These are phyloP conservation scores for Favolaschia claudopus DNA, from an alignment of 768 basidiomycete genomes.

Conservation along the genomic window DNA sequence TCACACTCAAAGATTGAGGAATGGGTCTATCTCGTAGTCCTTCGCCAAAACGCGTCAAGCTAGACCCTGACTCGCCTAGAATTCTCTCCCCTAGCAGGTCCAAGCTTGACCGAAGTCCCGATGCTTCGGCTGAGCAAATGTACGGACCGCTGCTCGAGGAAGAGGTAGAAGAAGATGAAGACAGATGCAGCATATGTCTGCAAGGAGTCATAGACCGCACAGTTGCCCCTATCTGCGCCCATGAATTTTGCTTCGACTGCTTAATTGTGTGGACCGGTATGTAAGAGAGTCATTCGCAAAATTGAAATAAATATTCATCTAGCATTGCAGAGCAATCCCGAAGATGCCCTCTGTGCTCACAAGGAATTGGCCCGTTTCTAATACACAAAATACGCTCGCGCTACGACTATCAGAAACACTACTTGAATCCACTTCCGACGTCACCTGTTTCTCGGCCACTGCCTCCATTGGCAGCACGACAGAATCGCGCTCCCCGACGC, in stretches of 20 bases:
- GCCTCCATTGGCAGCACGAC: slow-evolving; percentile 35
- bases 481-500: slow-evolving; percentile 41
- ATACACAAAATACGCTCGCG: slow-evolving; percentile 83
- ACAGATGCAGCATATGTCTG: slow-evolving; percentile 88
- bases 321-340: slow-evolving; percentile 70
- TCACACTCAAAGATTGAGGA: too few species aligned
- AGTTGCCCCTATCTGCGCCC: slow-evolving; percentile 84
- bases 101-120: background rate
- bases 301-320: too few species aligned
- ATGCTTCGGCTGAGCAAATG: background rate
- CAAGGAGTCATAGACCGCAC: slow-evolving; percentile 80
- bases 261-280: slow-evolving; percentile 85
- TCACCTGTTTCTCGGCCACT: slow-evolving; percentile 51
- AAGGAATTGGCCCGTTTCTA: slow-evolving; percentile 71
- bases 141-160: slow-evolving; percentile 6
- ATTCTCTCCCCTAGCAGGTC: background rate
- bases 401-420: slow-evolving; percentile 84
- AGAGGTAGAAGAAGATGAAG: slow-evolving; percentile 44
- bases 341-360: slow-evolving; percentile 79
- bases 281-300: too few species aligned
- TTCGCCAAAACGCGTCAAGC: slow-evolving; percentile 48
- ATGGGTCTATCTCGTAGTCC: slow-evolving; percentile 41
- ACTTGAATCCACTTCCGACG: slow-evolving; percentile 68
- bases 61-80: slow-evolving; percentile 35
- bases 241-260: slow-evolving; percentile 95